Evolutionary conservation across 805 yeast species (phyloP).

Genomic region (Kockiozyma suomiensis): DNA sequence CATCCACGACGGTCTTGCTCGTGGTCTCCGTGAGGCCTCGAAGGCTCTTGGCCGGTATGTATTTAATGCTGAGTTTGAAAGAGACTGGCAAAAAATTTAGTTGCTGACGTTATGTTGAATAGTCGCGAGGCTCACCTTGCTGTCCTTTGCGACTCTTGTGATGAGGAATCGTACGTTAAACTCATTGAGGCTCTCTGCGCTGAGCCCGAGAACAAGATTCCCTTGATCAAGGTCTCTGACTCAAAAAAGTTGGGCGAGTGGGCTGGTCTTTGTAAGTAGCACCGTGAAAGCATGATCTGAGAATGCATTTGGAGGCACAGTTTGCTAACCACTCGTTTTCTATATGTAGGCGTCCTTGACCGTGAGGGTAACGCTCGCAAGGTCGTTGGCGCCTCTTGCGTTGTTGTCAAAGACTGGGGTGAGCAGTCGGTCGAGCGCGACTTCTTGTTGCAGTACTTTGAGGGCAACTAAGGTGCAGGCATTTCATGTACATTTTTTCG

Average conservation of each 20-base stretch:
- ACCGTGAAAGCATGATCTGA: neutral
- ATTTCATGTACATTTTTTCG: constrained; percentile 6
- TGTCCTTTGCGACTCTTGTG: constrained; percentile 97
- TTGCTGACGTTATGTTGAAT: neutral
- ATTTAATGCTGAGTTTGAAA: neutral
- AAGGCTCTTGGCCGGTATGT: constrained; percentile 84
- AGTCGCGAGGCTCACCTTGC: constrained; percentile 90
- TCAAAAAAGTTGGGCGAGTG: constrained; percentile 99
- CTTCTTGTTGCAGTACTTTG: constrained; percentile 94
- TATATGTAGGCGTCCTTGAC: constrained; percentile 77
- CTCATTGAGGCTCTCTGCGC: constrained; percentile 99
- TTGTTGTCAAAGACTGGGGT: constrained; percentile 99
- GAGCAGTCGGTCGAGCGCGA: constrained; percentile 97
- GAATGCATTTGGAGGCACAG: too few relatives aligned
- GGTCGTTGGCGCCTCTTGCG: constrained; percentile 99
- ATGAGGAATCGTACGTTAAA: constrained; percentile 94
- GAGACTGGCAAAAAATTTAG: neutral
- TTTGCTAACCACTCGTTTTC: neutral
- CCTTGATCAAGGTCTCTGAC: constrained; percentile 98
- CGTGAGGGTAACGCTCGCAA: constrained; percentile 99
- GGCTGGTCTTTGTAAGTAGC: constrained; percentile 81
- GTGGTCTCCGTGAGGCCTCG: constrained; percentile 99
- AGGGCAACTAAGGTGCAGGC: constrained; percentile 35
- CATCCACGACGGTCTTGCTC: constrained; percentile 99
- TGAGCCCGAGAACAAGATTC: constrained; percentile 94